Evolutionary conservation across 108 stramenopile species (phyloP), one percentile per base, ranked within the genome.

Genomic region (Nitzschia palea): DNA sequence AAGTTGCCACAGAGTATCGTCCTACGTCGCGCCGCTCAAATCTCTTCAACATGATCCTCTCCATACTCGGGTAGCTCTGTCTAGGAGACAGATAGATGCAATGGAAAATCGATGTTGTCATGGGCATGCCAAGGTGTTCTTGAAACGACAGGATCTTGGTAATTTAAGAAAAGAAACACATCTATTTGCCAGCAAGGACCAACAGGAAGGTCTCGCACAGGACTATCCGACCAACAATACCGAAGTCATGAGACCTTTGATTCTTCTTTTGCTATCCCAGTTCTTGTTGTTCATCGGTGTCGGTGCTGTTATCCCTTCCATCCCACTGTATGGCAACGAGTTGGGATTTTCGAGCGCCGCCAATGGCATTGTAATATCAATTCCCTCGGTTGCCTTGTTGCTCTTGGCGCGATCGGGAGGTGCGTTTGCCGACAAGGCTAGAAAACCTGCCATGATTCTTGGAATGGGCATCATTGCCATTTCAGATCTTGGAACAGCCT

Each of bases 211-310:
- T 18, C 18, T 20, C 4, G 4, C 47, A 12, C 18, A 48, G 18
- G n/a, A 20, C 22, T 10, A 8, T 48, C 4, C 34, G 29, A 69
- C 70, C 26, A 20, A 12, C 15, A 20, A 20, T 20, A 44, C 65
- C 23, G 31, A 33, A 4, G 77, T 85, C 28, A 55, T 52, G 26
- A 47, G 60, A 30, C 76, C 89, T 35, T 74, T 90, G 44, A 36
- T 78, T 32, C 69, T 87, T 8, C 76, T 90, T 0, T 59, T 90
- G n/a, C 45, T 80, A 14, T 79, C 86, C 12, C 89, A 90, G 62
- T 83, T 87, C 60, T 32, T 90, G 6, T 63, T 90, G 1, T 90
- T 90, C 50, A 42, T 91, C 32, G 89, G 89, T 34, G 89, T 91
- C 30, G 89, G 89, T 22, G 89, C 86, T 10, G 85, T 91, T 34